A percentile compares a stretch with the other conserved stretches of the same genome.
Conservation (phyloP, 805 yeast species). For the Candida krabiensis region DNA sequence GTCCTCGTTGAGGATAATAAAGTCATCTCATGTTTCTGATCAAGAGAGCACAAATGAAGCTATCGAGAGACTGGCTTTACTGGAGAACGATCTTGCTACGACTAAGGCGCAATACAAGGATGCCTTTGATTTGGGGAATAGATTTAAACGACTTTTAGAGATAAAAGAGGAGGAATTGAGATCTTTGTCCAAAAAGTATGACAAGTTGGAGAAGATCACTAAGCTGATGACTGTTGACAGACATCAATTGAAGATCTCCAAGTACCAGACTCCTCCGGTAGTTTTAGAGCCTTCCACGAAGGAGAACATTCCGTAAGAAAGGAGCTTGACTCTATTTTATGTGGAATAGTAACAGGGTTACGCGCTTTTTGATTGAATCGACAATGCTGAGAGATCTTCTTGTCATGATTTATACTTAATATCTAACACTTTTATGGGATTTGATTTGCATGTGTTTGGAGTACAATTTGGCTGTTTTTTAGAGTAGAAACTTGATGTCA, state of each 20-base stretch:
- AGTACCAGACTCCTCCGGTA: constrained; percentile 27
- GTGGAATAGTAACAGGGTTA: too few relatives aligned
- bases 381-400: too few relatives aligned
- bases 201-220: constrained; percentile 22
- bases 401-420: too few relatives aligned
- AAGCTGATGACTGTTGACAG: constrained; percentile 22
- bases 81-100: constrained; percentile 23
- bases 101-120: constrained; percentile 4
- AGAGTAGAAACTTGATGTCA: too few relatives aligned
- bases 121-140: neutral
- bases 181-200: constrained; percentile 6
- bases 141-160: neutral
- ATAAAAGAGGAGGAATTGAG: constrained; percentile 5
- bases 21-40: constrained; percentile 6
- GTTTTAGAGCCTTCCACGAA: neutral
- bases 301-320: neutral
- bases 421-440: too few relatives aligned
- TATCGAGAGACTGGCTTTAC: constrained; percentile 24
- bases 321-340: too few relatives aligned
- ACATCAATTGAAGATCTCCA: constrained; percentile 21
- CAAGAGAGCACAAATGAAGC: constrained; percentile 18
- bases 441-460: too few relatives aligned
- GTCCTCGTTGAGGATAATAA: constrained; percentile 19
- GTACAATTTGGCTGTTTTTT: too few relatives aligned
- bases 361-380: too few relatives aligned